Evolutionary conservation across 1,284 basidiomycete genomes (phyloP), one percentile per base, ranked within the genome.

Genomic region (Phenoliferia sp.): DNA sequence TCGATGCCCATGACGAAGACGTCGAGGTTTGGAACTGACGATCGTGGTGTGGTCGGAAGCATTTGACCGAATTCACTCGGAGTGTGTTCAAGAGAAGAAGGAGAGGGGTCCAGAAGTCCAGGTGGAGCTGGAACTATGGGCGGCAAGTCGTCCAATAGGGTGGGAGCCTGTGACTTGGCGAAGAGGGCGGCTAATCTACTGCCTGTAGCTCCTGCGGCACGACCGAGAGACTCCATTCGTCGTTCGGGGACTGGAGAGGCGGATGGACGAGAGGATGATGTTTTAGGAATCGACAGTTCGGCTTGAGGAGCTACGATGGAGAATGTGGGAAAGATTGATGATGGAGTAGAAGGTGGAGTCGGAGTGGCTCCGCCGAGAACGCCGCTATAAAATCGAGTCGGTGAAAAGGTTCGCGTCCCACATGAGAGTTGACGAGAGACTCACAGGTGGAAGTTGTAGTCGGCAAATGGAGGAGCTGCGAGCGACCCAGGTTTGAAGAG

Each of bases 181-280:
- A 73, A 73, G 29, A 73, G 69, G 7, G 72, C 72, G 16, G 72
- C 72, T 31, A 73, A 68, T 10, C 72, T 67, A 31, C 67, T 69
- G 2, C 67, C 65, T 2, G 64, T 44, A 2, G 65, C 28, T 0
- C 64, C 65, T 7, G 61, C 33, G 0, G 65, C 32, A 0, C 64
- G 59, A 2, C 59, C 59, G 1, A 61, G 44, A 0, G 64, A 34
- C 9, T 59, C 33, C 56, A 19, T 50, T 22, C 28, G 36, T 31
- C 9, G 61, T 22, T 0, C 55, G 22, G 1, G 34, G 5, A 17
- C 50, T 33, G 12, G 61, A 33, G 3, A 61, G 12, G 50, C 15
- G 28, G 60, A 26, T 19, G 50, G 39, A 6, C n/a, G n/a, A n/a
- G n/a, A n/a, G n/a, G 59, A 26, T 2, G 61, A 16, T 19, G 36